Evolutionary conservation across 2,329 filamentous ascomycete genomes (phyloP).

Genomic region (Colletotrichum horii): DNA sequence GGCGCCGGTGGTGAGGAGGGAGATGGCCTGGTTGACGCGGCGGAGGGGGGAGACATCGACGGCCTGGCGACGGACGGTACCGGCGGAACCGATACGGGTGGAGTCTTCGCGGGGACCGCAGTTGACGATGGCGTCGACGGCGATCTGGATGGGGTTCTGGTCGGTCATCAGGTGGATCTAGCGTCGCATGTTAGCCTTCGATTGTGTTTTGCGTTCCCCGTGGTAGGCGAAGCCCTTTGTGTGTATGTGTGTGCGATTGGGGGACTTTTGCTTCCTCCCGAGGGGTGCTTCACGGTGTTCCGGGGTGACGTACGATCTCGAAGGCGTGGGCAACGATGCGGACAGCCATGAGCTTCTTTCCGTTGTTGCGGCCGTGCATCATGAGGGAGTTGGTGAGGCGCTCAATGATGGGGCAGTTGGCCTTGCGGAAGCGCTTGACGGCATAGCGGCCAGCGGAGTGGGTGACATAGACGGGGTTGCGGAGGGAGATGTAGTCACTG

Average conservation of each 20-base stretch:
- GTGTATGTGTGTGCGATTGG: slow-evolving; percentile 20
- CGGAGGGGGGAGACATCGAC: slow-evolving; percentile 99
- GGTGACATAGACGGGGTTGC: slow-evolving; percentile 97
- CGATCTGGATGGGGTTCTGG: slow-evolving; percentile 99
- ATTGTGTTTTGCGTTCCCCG: neutral
- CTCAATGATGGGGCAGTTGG: slow-evolving; percentile 99
- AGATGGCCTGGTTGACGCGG: slow-evolving; percentile 99
- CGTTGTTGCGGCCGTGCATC: slow-evolving; percentile 99
- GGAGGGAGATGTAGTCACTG: slow-evolving; percentile 99
- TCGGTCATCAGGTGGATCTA: slow-evolving; percentile 99
- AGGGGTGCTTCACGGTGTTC: neutral
- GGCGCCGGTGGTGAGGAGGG: slow-evolving; percentile 98
- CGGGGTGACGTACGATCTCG: slow-evolving; percentile 84
- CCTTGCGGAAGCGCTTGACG: slow-evolving; percentile 99
- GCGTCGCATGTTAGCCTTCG: slow-evolving; percentile 33
- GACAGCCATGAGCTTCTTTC: slow-evolving; percentile 99
- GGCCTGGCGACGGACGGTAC: slow-evolving; percentile 99
- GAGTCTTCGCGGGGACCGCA: slow-evolving; percentile 99
- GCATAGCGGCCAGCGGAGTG: slow-evolving; percentile 99
- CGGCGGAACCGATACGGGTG: slow-evolving; percentile 98
- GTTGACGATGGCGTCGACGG: slow-evolving; percentile 99
- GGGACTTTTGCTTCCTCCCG: neutral
- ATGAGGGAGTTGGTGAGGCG: slow-evolving; percentile 99
- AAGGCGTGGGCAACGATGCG: slow-evolving; percentile 99
- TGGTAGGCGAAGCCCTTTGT: neutral